A percentile compares a stretch with the other conserved stretches of the same genome.
These are phyloP conservation scores for Diaporthe capsici DNA, from an alignment of 2,329 filamentous ascomycete species.

Conservation along the genomic window DNA sequence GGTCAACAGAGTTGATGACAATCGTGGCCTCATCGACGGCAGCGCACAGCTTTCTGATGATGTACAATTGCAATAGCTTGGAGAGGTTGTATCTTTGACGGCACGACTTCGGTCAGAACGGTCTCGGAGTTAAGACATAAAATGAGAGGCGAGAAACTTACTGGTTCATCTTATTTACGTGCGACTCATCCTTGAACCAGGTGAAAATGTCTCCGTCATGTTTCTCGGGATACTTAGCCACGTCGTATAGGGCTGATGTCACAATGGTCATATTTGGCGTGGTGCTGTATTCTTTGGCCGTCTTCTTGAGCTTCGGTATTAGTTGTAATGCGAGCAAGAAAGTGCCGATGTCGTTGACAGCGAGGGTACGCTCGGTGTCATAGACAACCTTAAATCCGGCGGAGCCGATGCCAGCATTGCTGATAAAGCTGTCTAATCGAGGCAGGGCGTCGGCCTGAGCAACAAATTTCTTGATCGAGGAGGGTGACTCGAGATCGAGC, in stretches of 20 bases:
- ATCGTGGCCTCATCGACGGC: constrained; percentile 39
- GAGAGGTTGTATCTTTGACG: constrained; percentile 43
- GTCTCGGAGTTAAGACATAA: background rate
- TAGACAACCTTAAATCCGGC: constrained; percentile 39
- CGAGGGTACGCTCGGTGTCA: constrained; percentile 39
- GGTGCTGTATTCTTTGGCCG: constrained; percentile 19
- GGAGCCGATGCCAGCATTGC: constrained; percentile 52
- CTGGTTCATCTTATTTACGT: constrained; percentile 38
- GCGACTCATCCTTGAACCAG: constrained; percentile 41
- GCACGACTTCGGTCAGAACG: background rate
- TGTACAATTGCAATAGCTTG: constrained; percentile 43
- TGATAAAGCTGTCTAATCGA: constrained; percentile 54
- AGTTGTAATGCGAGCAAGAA: constrained; percentile 40
- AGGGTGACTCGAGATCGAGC: constrained; percentile 55
- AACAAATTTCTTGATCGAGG: constrained; percentile 53
- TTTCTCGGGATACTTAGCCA: constrained; percentile 44
- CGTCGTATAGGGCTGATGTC: constrained; percentile 43
- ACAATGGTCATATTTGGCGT: constrained; percentile 43
- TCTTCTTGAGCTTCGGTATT: constrained; percentile 42
- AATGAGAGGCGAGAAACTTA: background rate
- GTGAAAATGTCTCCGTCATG: constrained; percentile 44
- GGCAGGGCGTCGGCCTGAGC: constrained; percentile 45
- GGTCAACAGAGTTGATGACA: constrained; percentile 45
- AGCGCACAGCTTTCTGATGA: constrained; percentile 36
- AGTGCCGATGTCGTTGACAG: constrained; percentile 43